Base-by-base conservation (phyloP, 2,329 filamentous ascomycete species). In the Talaromyces sp. region DNA sequence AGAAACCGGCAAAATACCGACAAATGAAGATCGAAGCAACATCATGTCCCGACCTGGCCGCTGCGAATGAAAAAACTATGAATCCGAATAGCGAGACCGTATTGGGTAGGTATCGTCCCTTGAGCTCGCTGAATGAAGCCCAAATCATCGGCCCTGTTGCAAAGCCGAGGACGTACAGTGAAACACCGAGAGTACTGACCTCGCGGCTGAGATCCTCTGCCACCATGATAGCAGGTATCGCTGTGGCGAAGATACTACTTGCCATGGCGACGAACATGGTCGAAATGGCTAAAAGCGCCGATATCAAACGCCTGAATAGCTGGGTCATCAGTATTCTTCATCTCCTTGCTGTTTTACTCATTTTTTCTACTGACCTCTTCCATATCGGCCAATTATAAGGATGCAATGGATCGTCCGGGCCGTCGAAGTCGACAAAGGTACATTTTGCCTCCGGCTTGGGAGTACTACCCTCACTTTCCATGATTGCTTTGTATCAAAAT, bases 31-130 rank as follows among this genome's bases (percentile, higher is more conserved):
- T 79, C 44, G 81, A 75, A 31, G 72, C 73, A 52, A 89, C 77
- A 6, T 76, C 76, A n/a, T 53, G 10, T 2, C 55, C 51, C 1
- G 62, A 61, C 0, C 83, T 83, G 0, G 86, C 80, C 5, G 89
- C 75, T 1, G 85, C 89, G 56, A 83, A 79, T 61, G 86, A 89
- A 0, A 85, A 87, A 61, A 90, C 81, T 28, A 85, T 84, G 76
- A 86, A 89, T 10, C 75, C 68, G 18, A 77, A 69, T 60, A 82
- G 70, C 1, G 79, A 73, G 1, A 83, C 70, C 60, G 85, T 83
- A 52, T 69, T 90, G 8, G 80, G 74, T 7, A 83, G 73, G 64
- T 78, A 76, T 8, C 88, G 80, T 0, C 88, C 88, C 67, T 87
- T 88, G 62, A 89, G 83, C 69, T 90, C 88, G 1, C 81, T 85